These are phyloP conservation scores for Plasmodium gaboni DNA, from an alignment of 169 alveolate genomes.

Conservation along the genomic window DNA sequence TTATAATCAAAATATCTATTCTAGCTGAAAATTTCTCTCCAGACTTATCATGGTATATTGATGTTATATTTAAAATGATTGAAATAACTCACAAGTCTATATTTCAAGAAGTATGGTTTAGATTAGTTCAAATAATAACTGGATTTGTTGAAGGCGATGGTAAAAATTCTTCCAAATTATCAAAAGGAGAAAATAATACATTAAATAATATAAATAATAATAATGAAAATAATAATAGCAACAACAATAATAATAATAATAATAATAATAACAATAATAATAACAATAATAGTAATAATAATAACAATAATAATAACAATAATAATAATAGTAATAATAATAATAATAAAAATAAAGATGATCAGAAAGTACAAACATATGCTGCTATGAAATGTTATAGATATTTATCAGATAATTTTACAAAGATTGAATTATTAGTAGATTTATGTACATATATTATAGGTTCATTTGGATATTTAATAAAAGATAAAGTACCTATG, in stretches of 20 bases:
- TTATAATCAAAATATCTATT: slow-evolving; percentile 92
- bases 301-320: not conserved
- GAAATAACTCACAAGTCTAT: slow-evolving; percentile 93
- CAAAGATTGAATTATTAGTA: slow-evolving; percentile 11
- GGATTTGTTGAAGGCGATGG: slow-evolving; percentile 76
- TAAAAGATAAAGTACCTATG: slow-evolving; percentile 65
- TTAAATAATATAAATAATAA: not conserved
- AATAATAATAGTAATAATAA: slow-evolving; percentile 4
- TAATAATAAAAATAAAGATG: slow-evolving; percentile 64
- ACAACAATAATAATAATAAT: slow-evolving; percentile 42
- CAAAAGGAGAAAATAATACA: not conserved
- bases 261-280: slow-evolving; percentile 26
- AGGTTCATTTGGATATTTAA: slow-evolving; percentile 81
- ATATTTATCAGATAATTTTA: slow-evolving; percentile 11
- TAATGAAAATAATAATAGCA: slow-evolving; percentile 26
- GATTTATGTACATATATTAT: slow-evolving; percentile 81
- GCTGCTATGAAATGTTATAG: slow-evolving; percentile 56
- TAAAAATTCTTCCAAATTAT: not conserved
- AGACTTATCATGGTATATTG: slow-evolving; percentile 92
- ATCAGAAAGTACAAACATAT: slow-evolving; percentile 41
- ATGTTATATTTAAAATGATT: slow-evolving; percentile 92
- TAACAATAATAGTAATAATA: not conserved
- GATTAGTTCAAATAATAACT: slow-evolving; percentile 73
- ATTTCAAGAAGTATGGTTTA: slow-evolving; percentile 89
- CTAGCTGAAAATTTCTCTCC: slow-evolving; percentile 93